Percentiles rank a stretch among this genome's conserved stretches.
phyloP scores from a whole-genome alignment of 345 rosid genomes.

The Erodium maritimum region DNA sequence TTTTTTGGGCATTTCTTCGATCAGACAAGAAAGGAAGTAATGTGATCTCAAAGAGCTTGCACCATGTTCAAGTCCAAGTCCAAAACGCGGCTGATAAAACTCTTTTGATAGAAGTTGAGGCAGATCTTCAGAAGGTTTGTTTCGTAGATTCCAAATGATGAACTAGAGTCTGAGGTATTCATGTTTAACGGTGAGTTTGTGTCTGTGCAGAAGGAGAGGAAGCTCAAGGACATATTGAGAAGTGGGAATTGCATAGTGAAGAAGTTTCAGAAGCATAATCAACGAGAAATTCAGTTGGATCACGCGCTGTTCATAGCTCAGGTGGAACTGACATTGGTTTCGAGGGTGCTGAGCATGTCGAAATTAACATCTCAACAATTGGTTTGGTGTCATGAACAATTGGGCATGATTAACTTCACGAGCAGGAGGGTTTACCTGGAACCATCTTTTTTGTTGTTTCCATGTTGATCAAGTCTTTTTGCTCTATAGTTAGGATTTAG shows the following conservation, averaged over 20 bases:
- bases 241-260: slow-evolving; percentile 48
- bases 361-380: slow-evolving; percentile 48
- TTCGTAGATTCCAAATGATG: background rate
- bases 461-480: slow-evolving; percentile 27
- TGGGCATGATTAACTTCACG: slow-evolving; percentile 29
- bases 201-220: slow-evolving; percentile 51
- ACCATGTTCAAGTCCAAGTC: slow-evolving; percentile 28
- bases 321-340: slow-evolving; percentile 51
- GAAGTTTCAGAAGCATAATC: slow-evolving; percentile 42
- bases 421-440: slow-evolving; percentile 47
- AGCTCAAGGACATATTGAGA: slow-evolving; percentile 56
- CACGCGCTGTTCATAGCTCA: slow-evolving; percentile 33
- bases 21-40: slow-evolving; percentile 35
- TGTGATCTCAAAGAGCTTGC: slow-evolving; percentile 17
- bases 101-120: slow-evolving; percentile 32
- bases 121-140: slow-evolving; percentile 53
- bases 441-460: slow-evolving; percentile 58
- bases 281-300: slow-evolving; percentile 20
- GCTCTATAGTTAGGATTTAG: background rate
- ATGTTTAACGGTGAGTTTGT: no score
- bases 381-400: slow-evolving; percentile 70
- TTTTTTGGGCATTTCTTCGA: slow-evolving; percentile 53
- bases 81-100: slow-evolving; percentile 37
- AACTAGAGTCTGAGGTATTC: no score
- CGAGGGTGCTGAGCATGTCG: slow-evolving; percentile 58